Conservation (phyloP, 208 protist genomes). For the Leishmania arabica region DNA sequence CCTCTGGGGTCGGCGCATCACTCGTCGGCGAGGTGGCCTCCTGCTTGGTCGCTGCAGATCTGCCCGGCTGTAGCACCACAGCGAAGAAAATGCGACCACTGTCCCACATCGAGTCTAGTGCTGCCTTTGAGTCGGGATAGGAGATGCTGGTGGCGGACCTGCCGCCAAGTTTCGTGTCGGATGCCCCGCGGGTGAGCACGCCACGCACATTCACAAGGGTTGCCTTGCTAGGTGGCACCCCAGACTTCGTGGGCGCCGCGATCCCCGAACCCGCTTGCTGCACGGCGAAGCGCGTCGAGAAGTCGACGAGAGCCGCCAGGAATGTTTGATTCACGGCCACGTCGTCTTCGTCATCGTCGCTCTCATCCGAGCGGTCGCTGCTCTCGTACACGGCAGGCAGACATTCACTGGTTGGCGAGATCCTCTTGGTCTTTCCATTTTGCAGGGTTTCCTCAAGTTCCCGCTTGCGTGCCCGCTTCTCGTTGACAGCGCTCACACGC, state of each 20-base stretch:
- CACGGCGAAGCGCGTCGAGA: slow-evolving; percentile 32
- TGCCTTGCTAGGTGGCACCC: background rate
- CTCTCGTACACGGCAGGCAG: background rate
- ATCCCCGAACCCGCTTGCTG: background rate
- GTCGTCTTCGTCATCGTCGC: slow-evolving; percentile 19
- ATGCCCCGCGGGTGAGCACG: slow-evolving; percentile 13
- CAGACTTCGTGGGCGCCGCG: background rate
- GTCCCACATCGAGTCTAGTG: slow-evolving; percentile 33
- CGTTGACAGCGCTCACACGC: background rate
- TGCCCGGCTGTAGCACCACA: slow-evolving; percentile 18
- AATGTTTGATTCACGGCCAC: slow-evolving; percentile 35
- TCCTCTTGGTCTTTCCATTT: too few relatives aligned
- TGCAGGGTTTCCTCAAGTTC: background rate
- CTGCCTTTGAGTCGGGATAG: slow-evolving; percentile 1
- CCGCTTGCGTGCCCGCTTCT: background rate
- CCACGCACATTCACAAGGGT: slow-evolving; percentile 27
- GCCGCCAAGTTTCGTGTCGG: background rate
- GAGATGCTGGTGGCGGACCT: background rate
- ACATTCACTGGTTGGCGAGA: background rate
- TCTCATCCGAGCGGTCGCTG: background rate
- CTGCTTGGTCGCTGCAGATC: background rate
- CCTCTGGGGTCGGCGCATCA: slow-evolving; percentile 22
- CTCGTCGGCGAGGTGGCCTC: background rate
- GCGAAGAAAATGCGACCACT: slow-evolving; percentile 66
- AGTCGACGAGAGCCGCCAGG: slow-evolving; percentile 55